phyloP scores from a whole-genome alignment of 345 rosid species.

The Combretum micranthum region DNA sequence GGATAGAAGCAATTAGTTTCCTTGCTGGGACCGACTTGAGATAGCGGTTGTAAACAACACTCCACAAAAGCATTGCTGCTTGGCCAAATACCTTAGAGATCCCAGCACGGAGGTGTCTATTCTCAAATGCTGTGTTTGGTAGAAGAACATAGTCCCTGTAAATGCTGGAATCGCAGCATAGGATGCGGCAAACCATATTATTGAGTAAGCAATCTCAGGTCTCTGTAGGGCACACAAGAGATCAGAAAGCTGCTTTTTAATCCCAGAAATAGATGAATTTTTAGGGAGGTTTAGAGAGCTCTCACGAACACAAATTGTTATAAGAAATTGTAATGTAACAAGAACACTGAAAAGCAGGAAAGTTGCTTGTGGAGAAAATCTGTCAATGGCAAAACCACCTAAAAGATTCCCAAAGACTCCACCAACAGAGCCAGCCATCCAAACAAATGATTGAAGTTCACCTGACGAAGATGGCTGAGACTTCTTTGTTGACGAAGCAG shows the following conservation, averaged over 20 bases:
- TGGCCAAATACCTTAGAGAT: slow-evolving; percentile 86
- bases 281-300: slow-evolving; percentile 56
- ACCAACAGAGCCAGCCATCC: slow-evolving; percentile 76
- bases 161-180: slow-evolving; percentile 65
- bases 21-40: slow-evolving; percentile 57
- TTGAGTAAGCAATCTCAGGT: slow-evolving; percentile 57
- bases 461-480: slow-evolving; percentile 37
- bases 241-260: slow-evolving; percentile 50
- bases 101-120: slow-evolving; percentile 59
- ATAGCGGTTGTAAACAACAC: slow-evolving; percentile 44
- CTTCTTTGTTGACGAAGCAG: slow-evolving; percentile 17
- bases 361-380: slow-evolving; percentile 36
- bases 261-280: slow-evolving; percentile 39
- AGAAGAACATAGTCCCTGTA: slow-evolving; percentile 91
- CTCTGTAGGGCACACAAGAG: slow-evolving; percentile 46
- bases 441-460: slow-evolving; percentile 77
- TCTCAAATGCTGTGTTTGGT: slow-evolving; percentile 63
- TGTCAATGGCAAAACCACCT: slow-evolving; percentile 57
- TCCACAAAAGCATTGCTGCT: slow-evolving; percentile 74
- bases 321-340: slow-evolving; percentile 45
- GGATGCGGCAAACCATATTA: slow-evolving; percentile 75
- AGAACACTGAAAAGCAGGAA: slow-evolving; percentile 53
- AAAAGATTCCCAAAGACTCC: slow-evolving; percentile 82
- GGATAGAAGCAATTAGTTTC: slow-evolving; percentile 57
- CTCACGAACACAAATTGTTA: slow-evolving; percentile 51